A percentile compares a stretch with the other conserved stretches of the same genome.
These are phyloP conservation scores for Fusarium scirpi DNA, from an alignment of 2,329 filamentous ascomycete species.

Conservation along the genomic window DNA sequence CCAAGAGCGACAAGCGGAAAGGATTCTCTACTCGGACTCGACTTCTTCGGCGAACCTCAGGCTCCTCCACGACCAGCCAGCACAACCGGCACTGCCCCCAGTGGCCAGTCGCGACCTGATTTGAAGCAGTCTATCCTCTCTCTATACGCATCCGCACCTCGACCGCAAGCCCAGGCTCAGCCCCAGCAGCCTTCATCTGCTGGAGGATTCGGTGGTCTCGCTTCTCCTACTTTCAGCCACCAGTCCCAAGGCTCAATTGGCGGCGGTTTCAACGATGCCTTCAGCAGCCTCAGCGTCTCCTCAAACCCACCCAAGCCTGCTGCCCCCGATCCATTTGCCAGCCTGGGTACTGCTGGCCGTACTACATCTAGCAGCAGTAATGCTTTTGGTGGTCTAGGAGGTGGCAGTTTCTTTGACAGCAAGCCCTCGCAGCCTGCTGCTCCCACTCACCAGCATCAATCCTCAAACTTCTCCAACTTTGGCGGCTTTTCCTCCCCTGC, in stretches of 20 bases:
- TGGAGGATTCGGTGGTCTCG: slow-evolving; percentile 75
- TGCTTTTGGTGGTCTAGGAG: slow-evolving; percentile 68
- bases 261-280: slow-evolving; percentile 84
- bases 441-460: slow-evolving; percentile 62
- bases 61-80: slow-evolving; percentile 85
- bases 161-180: slow-evolving; percentile 72
- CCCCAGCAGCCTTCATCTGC: slow-evolving; percentile 63
- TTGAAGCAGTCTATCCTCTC: slow-evolving; percentile 98
- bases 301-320: slow-evolving; percentile 59
- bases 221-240: slow-evolving; percentile 66
- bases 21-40: slow-evolving; percentile 90
- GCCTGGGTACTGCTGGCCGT: slow-evolving; percentile 57
- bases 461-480: slow-evolving; percentile 72
- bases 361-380: slow-evolving; percentile 52
- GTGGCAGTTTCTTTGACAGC: slow-evolving; percentile 86
- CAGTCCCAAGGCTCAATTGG: slow-evolving; percentile 64
- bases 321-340: slow-evolving; percentile 69
- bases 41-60: slow-evolving; percentile 85
- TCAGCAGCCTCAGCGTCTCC: slow-evolving; percentile 61
- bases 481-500: slow-evolving; percentile 67
- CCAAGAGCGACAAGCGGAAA: slow-evolving; percentile 78
- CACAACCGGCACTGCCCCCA: slow-evolving; percentile 73
- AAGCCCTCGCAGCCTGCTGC: slow-evolving; percentile 71
- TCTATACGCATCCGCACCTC: slow-evolving; percentile 86
- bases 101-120: slow-evolving; percentile 83